Conservation (phyloP, 2,329 filamentous ascomycete genomes). For the Pyrenophora graminea region DNA sequence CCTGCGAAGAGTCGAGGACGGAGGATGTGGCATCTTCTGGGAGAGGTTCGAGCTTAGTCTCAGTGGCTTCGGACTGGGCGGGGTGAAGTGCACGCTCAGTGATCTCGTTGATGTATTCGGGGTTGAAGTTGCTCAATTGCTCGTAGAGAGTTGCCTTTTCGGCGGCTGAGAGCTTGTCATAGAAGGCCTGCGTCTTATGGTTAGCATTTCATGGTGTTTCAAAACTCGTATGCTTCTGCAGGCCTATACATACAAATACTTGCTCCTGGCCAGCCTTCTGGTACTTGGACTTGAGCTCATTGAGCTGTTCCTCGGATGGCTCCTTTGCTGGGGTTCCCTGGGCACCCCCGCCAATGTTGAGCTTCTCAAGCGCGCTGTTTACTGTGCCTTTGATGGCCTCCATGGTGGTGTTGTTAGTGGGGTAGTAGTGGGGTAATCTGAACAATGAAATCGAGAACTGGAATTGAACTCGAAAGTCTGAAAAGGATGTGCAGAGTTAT, state of each 20-base stretch:
- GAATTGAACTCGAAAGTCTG: constrained; percentile 1
- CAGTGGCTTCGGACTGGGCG: constrained; percentile 61
- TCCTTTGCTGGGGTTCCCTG: constrained; percentile 49
- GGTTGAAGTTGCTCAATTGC: constrained; percentile 82
- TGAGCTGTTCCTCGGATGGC: constrained; percentile 68
- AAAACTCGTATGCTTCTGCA: not conserved
- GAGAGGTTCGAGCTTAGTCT: constrained; percentile 74
- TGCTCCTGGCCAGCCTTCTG: constrained; percentile 75
- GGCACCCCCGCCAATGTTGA: constrained; percentile 44
- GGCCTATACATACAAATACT: constrained; percentile 61
- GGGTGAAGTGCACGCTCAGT: constrained; percentile 81
- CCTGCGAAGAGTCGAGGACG: constrained; percentile 82
- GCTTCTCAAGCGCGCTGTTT: constrained; percentile 49
- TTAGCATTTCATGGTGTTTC: not conserved
- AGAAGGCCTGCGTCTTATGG: constrained; percentile 61
- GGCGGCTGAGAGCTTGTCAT: constrained; percentile 71
- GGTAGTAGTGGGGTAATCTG: constrained; percentile 12
- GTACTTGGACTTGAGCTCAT: constrained; percentile 73
- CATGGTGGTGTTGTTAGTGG: constrained; percentile 40
- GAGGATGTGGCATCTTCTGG: constrained; percentile 85
- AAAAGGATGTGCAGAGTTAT: not conserved
- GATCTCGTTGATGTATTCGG: constrained; percentile 84
- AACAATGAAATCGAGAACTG: constrained; percentile 3
- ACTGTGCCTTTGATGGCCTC: constrained; percentile 49
- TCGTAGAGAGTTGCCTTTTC: constrained; percentile 81